These are phyloP conservation scores for Polygonum aviculare DNA, from an alignment of 148 eudicot genomes.

Conservation along the genomic window DNA sequence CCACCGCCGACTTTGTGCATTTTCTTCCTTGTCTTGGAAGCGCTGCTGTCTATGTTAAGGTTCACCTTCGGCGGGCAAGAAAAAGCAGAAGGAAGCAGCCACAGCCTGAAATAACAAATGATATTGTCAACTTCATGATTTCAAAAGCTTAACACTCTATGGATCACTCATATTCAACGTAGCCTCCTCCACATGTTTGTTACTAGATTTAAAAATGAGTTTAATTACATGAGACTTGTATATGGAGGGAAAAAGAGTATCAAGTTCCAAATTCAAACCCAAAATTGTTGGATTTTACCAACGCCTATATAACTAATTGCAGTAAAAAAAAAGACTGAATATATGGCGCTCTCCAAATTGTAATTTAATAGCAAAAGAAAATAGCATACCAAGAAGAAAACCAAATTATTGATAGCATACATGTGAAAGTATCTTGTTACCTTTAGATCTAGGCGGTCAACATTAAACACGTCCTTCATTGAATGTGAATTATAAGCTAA, in stretches of 20 bases:
- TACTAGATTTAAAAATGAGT: background rate
- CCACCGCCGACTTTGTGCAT: constrained; percentile 40
- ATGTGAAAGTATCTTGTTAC: constrained; percentile 23
- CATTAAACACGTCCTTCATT: constrained; percentile 87
- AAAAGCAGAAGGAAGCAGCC: constrained; percentile 81
- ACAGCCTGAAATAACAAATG: constrained; percentile 44
- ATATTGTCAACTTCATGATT: background rate
- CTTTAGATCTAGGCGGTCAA: constrained; percentile 79
- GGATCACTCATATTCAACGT: background rate
- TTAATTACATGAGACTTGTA: background rate
- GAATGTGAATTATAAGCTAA: constrained; percentile 84
- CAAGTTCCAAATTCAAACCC: background rate
- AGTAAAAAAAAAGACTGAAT: too few species aligned
- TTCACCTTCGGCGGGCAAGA: constrained; percentile 69
- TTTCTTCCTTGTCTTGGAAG: constrained; percentile 76
- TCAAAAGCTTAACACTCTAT: background rate
- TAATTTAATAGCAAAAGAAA: too few species aligned
- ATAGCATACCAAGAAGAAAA: background rate
- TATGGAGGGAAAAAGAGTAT: background rate
- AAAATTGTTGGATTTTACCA: too few species aligned
- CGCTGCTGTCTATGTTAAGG: constrained; percentile 62
- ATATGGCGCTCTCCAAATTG: too few species aligned
- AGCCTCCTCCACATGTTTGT: background rate
- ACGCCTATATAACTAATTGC: too few species aligned
- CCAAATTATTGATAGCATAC: background rate